A percentile compares a stretch with the other conserved stretches of the same genome.
Conservation (phyloP, 306 rosid species). For the Potentilla sterilis region DNA sequence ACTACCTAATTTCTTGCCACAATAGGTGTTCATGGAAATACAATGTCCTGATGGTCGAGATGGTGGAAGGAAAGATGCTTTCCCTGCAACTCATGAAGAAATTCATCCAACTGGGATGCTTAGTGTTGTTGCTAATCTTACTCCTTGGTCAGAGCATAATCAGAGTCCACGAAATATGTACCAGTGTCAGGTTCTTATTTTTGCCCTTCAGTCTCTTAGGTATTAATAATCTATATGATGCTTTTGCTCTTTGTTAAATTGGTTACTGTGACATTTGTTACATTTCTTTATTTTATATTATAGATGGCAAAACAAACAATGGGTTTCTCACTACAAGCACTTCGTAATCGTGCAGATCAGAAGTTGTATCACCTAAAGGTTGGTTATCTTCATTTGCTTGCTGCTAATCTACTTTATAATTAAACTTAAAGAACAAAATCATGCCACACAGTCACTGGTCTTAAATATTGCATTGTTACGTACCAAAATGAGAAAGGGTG, state of each 20-base stretch:
- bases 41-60: constrained; percentile 92
- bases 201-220: constrained; percentile 4
- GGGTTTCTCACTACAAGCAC: constrained; percentile 84
- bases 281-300: constrained; percentile 18
- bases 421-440: neutral
- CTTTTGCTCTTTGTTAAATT: constrained; percentile 7
- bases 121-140: constrained; percentile 90
- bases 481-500: too few relatives aligned
- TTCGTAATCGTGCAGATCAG: constrained; percentile 85
- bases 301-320: constrained; percentile 99
- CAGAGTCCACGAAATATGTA: constrained; percentile 99
- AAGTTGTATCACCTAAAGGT: constrained; percentile 96
- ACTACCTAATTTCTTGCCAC: constrained; percentile 12
- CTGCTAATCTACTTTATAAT: neutral
- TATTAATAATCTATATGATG: neutral
- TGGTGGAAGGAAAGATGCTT: constrained; percentile 76
- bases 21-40: constrained; percentile 91
- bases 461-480: neutral
- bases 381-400: constrained; percentile 24
- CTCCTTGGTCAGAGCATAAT: constrained; percentile 98
- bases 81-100: constrained; percentile 97
- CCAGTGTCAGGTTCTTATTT: constrained; percentile 84
- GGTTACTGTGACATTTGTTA: constrained; percentile 13
- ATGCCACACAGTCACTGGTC: neutral
- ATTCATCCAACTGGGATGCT: constrained; percentile 96